Evolutionary conservation across 495 filamentous ascomycete species (phyloP).

Genomic region (Lophiostoma macrostomum): DNA sequence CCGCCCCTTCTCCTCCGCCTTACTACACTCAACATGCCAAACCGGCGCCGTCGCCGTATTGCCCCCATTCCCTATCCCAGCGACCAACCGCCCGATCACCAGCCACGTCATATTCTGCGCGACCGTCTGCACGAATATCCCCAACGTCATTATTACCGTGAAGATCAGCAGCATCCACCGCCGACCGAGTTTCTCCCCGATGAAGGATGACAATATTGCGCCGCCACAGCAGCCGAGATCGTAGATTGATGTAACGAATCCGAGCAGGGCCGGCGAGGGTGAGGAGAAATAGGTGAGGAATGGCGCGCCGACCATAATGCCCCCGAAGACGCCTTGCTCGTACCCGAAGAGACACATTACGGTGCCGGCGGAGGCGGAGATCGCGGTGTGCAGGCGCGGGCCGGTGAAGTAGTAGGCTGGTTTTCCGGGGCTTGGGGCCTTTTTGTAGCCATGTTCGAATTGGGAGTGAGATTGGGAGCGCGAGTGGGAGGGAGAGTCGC

Average conservation of each 20-base stretch:
- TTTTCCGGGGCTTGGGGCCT: too few species aligned
- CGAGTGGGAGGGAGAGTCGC: too few species aligned
- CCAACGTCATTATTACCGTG: constrained; percentile 44
- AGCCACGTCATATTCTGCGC: constrained; percentile 45
- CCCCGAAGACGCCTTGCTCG: constrained; percentile 36
- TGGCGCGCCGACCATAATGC: constrained; percentile 23
- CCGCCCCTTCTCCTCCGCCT: constrained; percentile 46
- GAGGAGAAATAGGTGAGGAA: constrained; percentile 38
- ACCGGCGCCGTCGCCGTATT: constrained; percentile 50
- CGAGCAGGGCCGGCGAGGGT: constrained; percentile 44
- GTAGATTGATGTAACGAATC: constrained; percentile 52
- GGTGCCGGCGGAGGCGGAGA: too few species aligned
- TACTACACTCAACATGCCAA: constrained; percentile 50
- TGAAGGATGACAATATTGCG: constrained; percentile 44
- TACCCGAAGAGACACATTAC: constrained; percentile 28
- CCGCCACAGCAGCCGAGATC: constrained; percentile 50
- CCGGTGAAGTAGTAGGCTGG: too few species aligned
- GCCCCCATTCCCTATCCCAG: constrained; percentile 52
- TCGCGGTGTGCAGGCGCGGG: too few species aligned
- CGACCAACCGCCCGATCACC: constrained; percentile 50
- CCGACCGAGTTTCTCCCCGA: constrained; percentile 50
- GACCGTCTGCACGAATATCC: constrained; percentile 46
- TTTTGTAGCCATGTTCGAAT: too few species aligned
- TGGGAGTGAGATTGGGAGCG: too few species aligned
- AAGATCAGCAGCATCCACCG: constrained; percentile 46